These are phyloP conservation scores for Acanthamoeba royreba DNA, from an alignment of 208 protist genomes.

Conservation along the genomic window DNA sequence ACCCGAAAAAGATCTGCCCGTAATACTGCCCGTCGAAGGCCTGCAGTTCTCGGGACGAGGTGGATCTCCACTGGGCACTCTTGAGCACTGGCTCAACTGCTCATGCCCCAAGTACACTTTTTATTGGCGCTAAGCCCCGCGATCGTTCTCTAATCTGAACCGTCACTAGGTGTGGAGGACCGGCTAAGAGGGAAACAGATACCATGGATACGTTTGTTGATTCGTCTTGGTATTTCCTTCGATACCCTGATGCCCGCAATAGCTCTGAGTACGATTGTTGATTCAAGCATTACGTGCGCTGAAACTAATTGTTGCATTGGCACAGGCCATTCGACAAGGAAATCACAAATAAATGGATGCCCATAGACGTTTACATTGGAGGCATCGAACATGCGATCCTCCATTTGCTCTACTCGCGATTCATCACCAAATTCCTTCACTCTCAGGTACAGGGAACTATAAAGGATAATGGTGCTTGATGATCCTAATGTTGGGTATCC, in stretches of 20 bases:
- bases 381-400: conserved; percentile 88
- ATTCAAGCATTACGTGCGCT: background rate
- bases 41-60: conserved; percentile 43
- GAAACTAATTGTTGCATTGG: background rate
- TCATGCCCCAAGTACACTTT: conserved; percentile 61
- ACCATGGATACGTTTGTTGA: conserved; percentile 91
- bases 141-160: background rate
- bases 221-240: conserved; percentile 87
- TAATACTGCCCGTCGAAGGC: conserved; percentile 62
- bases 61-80: conserved; percentile 49
- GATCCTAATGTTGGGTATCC: background rate
- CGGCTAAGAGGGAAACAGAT: conserved; percentile 81
- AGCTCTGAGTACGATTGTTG: background rate
- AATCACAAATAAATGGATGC: conserved; percentile 69
- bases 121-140: background rate
- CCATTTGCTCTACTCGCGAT: conserved; percentile 86
- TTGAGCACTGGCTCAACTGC: conserved; percentile 56
- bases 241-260: conserved; percentile 80
- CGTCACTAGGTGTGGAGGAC: conserved; percentile 49
- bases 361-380: conserved; percentile 85
- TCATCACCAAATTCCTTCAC: conserved; percentile 81
- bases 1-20: conserved; percentile 72
- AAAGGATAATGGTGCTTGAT: background rate
- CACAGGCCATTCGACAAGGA: conserved; percentile 48
- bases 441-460: background rate